A percentile compares a stretch with the other conserved stretches of the same genome.
These are phyloP conservation scores for Phylloporus sp. DNA, from an alignment of 1,284 basidiomycete genomes.

Conservation along the genomic window DNA sequence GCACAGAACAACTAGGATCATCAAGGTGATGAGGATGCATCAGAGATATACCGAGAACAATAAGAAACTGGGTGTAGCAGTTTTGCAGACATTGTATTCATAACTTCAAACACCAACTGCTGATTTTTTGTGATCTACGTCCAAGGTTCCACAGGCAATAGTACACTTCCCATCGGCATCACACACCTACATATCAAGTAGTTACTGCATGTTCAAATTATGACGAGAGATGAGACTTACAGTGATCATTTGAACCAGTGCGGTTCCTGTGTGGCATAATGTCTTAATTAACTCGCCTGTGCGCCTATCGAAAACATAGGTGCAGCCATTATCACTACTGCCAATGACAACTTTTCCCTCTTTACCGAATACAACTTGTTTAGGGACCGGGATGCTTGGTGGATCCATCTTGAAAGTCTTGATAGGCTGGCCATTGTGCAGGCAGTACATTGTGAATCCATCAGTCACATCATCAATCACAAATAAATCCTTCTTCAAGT, in stretches of 20 bases:
- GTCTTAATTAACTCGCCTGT: constrained; percentile 2
- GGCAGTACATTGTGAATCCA: constrained; percentile 13
- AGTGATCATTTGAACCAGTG: not conserved
- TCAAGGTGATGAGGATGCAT: not conserved
- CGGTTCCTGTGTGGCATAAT: not conserved
- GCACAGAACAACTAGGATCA: not conserved
- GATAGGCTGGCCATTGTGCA: not conserved
- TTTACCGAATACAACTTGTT: constrained; percentile 18
- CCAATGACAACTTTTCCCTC: constrained; percentile 12
- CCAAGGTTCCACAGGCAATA: not conserved
- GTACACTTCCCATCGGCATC: not conserved
- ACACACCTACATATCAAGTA: not conserved
- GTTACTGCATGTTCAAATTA: not conserved
- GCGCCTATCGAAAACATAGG: constrained; percentile 1
- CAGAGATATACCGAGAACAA: not conserved
- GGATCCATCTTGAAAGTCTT: constrained; percentile 7
- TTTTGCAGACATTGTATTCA: not conserved
- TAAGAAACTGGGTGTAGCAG: not conserved
- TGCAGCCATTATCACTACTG: constrained; percentile 10
- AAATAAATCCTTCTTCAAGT: constrained; percentile 4
- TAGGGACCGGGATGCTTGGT: constrained; percentile 1
- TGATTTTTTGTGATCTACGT: not conserved
- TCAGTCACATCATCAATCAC: constrained; percentile 15
- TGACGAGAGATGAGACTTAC: not conserved
- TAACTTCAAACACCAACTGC: not conserved